Conservation (phyloP, 2,329 filamentous ascomycete species). For the Fusarium metavorans region DNA sequence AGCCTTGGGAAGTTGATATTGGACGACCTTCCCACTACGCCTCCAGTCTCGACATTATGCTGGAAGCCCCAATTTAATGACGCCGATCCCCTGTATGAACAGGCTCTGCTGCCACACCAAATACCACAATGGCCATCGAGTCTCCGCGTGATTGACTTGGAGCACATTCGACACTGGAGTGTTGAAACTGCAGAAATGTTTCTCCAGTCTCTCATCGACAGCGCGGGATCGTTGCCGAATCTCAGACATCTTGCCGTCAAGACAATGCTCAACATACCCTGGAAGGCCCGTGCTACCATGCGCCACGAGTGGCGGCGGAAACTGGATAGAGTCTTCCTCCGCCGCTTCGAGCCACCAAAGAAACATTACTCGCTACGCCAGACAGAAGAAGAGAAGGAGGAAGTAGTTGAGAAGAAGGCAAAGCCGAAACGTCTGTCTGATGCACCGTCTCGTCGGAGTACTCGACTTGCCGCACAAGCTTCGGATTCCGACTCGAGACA, state of each 20-base stretch:
- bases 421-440: slow-evolving; percentile 28
- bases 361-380: slow-evolving; percentile 39
- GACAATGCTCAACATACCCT: slow-evolving; percentile 82
- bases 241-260: slow-evolving; percentile 80
- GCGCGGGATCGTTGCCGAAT: slow-evolving; percentile 72
- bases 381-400: slow-evolving; percentile 10
- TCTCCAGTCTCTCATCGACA: slow-evolving; percentile 81
- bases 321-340: slow-evolving; percentile 75
- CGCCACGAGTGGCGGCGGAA: slow-evolving; percentile 81
- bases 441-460: slow-evolving; percentile 52
- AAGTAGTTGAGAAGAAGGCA: slow-evolving; percentile 31
- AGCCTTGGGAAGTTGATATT: slow-evolving; percentile 92
- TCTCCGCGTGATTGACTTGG: slow-evolving; percentile 78
- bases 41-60: slow-evolving; percentile 95
- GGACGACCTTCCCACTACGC: slow-evolving; percentile 93
- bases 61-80: no score
- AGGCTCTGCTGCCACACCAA: slow-evolving; percentile 72
- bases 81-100: slow-evolving; percentile 79
- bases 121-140: slow-evolving; percentile 82
- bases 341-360: slow-evolving; percentile 57
- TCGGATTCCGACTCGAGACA: slow-evolving; percentile 42
- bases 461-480: slow-evolving; percentile 49
- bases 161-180: slow-evolving; percentile 81
- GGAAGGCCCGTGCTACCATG: slow-evolving; percentile 85
- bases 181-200: slow-evolving; percentile 79